A percentile compares a stretch with the other conserved stretches of the same genome.
phyloP scores from a whole-genome alignment of 805 yeast species.

The Candida sphagnicola region DNA sequence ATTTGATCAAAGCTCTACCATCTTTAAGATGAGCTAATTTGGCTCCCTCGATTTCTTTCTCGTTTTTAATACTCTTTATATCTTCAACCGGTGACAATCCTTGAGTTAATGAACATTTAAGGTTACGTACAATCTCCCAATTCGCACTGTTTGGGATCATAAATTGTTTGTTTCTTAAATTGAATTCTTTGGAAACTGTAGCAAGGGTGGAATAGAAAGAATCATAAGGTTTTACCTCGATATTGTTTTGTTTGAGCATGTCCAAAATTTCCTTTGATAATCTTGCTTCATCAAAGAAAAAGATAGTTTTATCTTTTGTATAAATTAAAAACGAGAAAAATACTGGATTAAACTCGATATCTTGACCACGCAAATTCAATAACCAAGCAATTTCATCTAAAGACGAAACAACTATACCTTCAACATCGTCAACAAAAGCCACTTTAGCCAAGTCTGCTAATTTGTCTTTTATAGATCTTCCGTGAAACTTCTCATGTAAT shows the following conservation, averaged over 20 bases:
- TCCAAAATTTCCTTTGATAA: slow-evolving; percentile 27
- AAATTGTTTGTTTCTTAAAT: slow-evolving; percentile 23
- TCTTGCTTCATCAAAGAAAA: slow-evolving; percentile 43
- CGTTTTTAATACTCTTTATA: slow-evolving; percentile 51
- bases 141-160: slow-evolving; percentile 30
- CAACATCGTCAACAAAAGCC: slow-evolving; percentile 22
- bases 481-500: slow-evolving; percentile 55
- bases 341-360: slow-evolving; percentile 53
- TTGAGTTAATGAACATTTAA: slow-evolving; percentile 27
- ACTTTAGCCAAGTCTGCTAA: slow-evolving; percentile 40
- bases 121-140: slow-evolving; percentile 36
- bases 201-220: slow-evolving; percentile 43
- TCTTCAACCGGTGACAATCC: slow-evolving; percentile 42
- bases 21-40: slow-evolving; percentile 53
- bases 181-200: slow-evolving; percentile 32
- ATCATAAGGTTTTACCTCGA: slow-evolving; percentile 38
- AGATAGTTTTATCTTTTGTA: slow-evolving; percentile 24
- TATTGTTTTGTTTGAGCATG: slow-evolving; percentile 19
- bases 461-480: slow-evolving; percentile 60
- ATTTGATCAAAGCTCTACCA: slow-evolving; percentile 51
- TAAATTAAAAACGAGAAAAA: slow-evolving; percentile 42
- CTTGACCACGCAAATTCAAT: slow-evolving; percentile 50
- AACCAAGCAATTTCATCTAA: slow-evolving; percentile 92
- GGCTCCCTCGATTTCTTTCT: slow-evolving; percentile 48
- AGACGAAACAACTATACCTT: slow-evolving; percentile 41